Conservation (phyloP, 2,329 filamentous ascomycete genomes). For the Penicillium sp. region DNA sequence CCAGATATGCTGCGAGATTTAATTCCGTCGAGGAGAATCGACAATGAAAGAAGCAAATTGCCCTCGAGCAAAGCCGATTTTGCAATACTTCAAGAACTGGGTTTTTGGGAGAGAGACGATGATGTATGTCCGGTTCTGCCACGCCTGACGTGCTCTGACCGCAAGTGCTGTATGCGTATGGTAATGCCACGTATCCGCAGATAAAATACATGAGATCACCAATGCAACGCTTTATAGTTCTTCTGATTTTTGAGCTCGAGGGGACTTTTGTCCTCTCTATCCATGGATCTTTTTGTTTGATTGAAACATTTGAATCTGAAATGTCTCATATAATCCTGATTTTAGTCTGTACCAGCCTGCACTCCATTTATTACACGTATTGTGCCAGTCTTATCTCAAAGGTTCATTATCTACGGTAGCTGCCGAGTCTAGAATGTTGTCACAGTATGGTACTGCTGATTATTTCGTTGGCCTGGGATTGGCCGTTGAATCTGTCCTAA, state of each 20-base stretch:
- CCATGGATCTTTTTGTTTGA: no score
- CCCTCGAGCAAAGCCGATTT: constrained; percentile 12
- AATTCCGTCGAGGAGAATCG: constrained; percentile 10
- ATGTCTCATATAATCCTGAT: no score
- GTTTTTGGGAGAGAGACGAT: constrained; percentile 19
- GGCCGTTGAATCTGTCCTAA: no score
- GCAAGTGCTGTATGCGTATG: constrained; percentile 14
- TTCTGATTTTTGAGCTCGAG: neutral
- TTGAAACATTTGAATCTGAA: no score
- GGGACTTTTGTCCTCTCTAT: no score
- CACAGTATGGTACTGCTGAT: neutral
- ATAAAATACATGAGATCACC: constrained; percentile 14
- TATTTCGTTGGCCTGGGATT: neutral
- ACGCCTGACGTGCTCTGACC: constrained; percentile 39
- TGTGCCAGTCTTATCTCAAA: no score
- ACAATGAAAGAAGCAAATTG: constrained; percentile 6
- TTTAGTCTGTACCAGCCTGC: no score
- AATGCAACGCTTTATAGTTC: neutral
- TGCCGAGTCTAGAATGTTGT: no score
- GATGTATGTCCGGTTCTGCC: constrained; percentile 40
- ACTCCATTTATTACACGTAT: no score
- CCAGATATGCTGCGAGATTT: constrained; percentile 6
- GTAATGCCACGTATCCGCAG: neutral
- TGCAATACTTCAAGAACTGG: constrained; percentile 15
- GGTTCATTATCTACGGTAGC: no score